Conservation (phyloP, 169 alveolate species). For the Plasmodium relictum region DNA sequence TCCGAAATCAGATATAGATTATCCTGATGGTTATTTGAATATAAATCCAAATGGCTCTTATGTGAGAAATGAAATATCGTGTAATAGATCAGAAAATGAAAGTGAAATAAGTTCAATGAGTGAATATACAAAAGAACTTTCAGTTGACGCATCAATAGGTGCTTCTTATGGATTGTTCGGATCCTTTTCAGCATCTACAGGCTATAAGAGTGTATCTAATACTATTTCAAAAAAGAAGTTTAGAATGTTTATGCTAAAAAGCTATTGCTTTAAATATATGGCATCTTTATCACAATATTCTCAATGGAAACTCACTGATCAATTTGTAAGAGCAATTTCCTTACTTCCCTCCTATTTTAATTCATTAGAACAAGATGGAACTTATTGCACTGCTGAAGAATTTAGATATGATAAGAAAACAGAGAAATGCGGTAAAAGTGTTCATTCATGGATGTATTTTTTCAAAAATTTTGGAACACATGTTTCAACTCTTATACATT, state of each 20-base stretch:
- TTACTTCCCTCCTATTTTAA: slow-evolving; percentile 84
- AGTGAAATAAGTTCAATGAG: slow-evolving; percentile 71
- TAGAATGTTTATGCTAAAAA: slow-evolving; percentile 83
- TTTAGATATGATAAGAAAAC: slow-evolving; percentile 75
- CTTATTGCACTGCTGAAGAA: slow-evolving; percentile 80
- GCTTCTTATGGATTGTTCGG: slow-evolving; percentile 80
- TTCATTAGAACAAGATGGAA: slow-evolving; percentile 67
- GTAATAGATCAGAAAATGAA: slow-evolving; percentile 86
- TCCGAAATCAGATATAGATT: slow-evolving; percentile 74
- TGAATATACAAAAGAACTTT: slow-evolving; percentile 86
- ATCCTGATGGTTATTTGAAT: slow-evolving; percentile 59
- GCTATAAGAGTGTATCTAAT: slow-evolving; percentile 85
- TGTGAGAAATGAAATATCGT: slow-evolving; percentile 87
- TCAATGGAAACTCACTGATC: slow-evolving; percentile 79
- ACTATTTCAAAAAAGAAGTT: slow-evolving; percentile 79
- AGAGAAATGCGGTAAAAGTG: slow-evolving; percentile 80
- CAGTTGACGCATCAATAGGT: slow-evolving; percentile 87
- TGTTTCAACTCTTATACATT: slow-evolving; percentile 85
- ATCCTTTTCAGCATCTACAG: slow-evolving; percentile 88
- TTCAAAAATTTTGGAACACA: slow-evolving; percentile 89
- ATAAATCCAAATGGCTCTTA: slow-evolving; percentile 85
- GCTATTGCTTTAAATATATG: slow-evolving; percentile 88
- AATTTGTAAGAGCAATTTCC: slow-evolving; percentile 82
- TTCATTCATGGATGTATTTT: slow-evolving; percentile 87
- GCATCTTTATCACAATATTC: slow-evolving; percentile 86